Evolutionary conservation across 148 eudicot species (phyloP).

Genomic region (Amaranthus palmeri): DNA sequence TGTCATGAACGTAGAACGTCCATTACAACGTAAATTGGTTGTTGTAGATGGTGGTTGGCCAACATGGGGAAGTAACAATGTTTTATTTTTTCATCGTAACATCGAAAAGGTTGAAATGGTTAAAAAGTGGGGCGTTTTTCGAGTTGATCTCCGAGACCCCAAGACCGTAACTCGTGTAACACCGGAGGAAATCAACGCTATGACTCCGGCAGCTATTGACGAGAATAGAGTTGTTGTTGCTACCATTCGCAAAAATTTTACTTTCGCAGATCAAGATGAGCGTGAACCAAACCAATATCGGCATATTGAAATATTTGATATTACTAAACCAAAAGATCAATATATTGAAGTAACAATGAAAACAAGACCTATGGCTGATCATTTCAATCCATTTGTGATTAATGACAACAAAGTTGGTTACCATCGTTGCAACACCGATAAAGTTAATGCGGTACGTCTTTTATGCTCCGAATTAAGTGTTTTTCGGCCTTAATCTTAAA

Average conservation of each 20-base stretch:
- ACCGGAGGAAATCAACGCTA: conserved; percentile 8
- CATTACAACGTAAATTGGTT: background rate
- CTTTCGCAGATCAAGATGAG: background rate
- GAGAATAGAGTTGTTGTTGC: conserved; percentile 17
- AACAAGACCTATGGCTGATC: conserved; percentile 10
- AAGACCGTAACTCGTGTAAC: conserved; percentile 4
- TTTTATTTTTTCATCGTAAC: conserved; percentile 11
- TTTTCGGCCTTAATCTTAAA: no score
- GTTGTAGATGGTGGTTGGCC: conserved; percentile 13
- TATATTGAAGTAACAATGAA: background rate
- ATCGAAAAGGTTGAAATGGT: background rate
- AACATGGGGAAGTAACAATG: conserved; percentile 16
- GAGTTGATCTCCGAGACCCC: background rate
- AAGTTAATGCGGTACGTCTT: conserved; percentile 11
- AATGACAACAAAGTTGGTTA: background rate
- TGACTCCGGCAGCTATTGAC: conserved; percentile 21
- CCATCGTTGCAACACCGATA: conserved; percentile 16
- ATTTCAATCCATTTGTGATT: conserved; percentile 22
- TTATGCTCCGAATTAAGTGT: background rate
- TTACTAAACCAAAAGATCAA: background rate
- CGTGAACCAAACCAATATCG: conserved; percentile 12
- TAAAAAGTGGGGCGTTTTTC: conserved; percentile 10
- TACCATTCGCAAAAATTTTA: background rate
- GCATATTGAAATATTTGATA: conserved; percentile 20
- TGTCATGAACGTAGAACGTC: conserved; percentile 5